These are phyloP conservation scores for Calendula officinalis DNA, from an alignment of 129 eudicot species.

Conservation along the genomic window DNA sequence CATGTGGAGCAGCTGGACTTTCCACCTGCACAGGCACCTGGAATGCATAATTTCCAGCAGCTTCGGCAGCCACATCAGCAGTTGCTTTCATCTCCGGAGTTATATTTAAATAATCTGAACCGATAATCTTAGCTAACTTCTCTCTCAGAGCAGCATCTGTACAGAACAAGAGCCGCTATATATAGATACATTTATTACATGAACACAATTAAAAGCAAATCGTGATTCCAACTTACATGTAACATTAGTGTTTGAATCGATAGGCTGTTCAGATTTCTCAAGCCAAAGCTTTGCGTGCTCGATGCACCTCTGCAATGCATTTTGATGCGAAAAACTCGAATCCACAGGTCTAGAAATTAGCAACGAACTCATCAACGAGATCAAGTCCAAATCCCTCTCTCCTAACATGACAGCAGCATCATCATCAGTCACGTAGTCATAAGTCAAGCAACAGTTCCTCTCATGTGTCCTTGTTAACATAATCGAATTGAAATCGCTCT, in stretches of 20 bases:
- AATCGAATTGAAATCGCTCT: constrained; percentile 47
- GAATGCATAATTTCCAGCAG: constrained; percentile 62
- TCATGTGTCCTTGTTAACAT: constrained; percentile 83
- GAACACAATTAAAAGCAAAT: background rate
- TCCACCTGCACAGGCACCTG: constrained; percentile 53
- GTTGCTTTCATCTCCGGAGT: constrained; percentile 73
- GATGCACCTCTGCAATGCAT: constrained; percentile 58
- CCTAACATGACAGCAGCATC: constrained; percentile 57
- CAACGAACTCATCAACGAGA: constrained; percentile 52
- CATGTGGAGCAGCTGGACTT: constrained; percentile 36
- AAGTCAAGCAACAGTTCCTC: constrained; percentile 81
- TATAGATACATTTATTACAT: background rate
- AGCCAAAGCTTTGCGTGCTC: constrained; percentile 83
- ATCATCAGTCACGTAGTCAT: constrained; percentile 88
- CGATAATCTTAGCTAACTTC: constrained; percentile 69
- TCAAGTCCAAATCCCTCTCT: constrained; percentile 84
- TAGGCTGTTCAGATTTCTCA: constrained; percentile 47
- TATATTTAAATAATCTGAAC: constrained; percentile 62
- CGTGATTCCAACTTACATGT: constrained; percentile 44
- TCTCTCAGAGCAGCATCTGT: constrained; percentile 75
- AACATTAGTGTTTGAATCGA: constrained; percentile 40
- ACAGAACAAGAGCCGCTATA: background rate
- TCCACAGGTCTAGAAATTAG: constrained; percentile 60
- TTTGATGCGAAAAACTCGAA: constrained; percentile 63
- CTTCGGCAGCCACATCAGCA: constrained; percentile 77